Evolutionary conservation across 2,329 filamentous ascomycete genomes (phyloP).

Genomic region (Zymoseptoria passerinii): DNA sequence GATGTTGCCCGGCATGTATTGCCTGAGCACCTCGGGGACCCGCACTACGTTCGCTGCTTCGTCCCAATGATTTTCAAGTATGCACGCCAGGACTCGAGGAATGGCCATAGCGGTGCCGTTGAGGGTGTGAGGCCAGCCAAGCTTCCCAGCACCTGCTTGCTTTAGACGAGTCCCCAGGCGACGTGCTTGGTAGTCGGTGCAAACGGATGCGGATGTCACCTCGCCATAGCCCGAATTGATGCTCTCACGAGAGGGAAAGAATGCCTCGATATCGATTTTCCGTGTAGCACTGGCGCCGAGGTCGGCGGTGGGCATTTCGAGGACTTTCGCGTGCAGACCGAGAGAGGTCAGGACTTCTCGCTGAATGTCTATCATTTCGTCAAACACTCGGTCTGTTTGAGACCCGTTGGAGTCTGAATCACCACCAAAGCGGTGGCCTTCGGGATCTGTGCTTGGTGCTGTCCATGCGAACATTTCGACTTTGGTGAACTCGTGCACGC

Average conservation of each 20-base stretch:
- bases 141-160: conserved; percentile 40
- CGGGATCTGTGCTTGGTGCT: conserved; percentile 18
- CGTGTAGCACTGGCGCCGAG: conserved; percentile 79
- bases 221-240: conserved; percentile 78
- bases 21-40: conserved; percentile 69
- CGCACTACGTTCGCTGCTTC: conserved; percentile 57
- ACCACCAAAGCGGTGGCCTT: conserved; percentile 22
- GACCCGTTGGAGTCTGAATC: conserved; percentile 18
- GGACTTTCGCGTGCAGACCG: conserved; percentile 73
- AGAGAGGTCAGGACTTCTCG: conserved; percentile 70
- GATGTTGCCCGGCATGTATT: conserved; percentile 57
- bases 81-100: conserved; percentile 76
- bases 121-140: conserved; percentile 75
- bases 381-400: conserved; percentile 55
- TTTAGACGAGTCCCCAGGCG: conserved; percentile 69
- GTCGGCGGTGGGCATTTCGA: conserved; percentile 86
- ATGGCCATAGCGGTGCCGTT: conserved; percentile 93
- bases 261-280: conserved; percentile 90
- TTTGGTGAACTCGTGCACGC: conserved; percentile 97
- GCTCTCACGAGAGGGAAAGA: conserved; percentile 70
- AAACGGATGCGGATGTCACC: conserved; percentile 81
- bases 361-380: conserved; percentile 82
- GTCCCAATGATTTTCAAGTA: conserved; percentile 87
- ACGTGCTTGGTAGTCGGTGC: conserved; percentile 88
- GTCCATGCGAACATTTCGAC: conserved; percentile 98